Evolutionary conservation across 139 green algal species (phyloP), one percentile per base, ranked within the genome.

Genomic region (Tetradesmus lagerheimii): DNA sequence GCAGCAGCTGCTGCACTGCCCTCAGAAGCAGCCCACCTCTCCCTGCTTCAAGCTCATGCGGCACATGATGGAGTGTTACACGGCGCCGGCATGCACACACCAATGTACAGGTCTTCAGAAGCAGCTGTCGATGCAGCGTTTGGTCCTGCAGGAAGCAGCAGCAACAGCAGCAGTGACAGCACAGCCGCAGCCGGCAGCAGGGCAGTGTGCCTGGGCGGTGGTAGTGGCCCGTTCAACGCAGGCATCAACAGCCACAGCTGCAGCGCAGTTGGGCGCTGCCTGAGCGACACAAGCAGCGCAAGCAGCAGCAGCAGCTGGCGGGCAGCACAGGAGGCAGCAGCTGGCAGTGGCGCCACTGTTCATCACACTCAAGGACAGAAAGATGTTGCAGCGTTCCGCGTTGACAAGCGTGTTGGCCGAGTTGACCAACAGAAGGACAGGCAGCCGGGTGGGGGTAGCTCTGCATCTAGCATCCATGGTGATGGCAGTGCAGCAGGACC

Each of bases 201-300:
- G 4, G 11, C 38, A 50, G 34, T 67, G 20, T 75, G 27, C 67
- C 38, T 16, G 9, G 9, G n/a, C 37, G 39, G 78, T 23, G 87
- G 78, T 62, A 67, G 79, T 47, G 85, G 85, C 16, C 62, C 62
- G 0, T 78, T 78, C 41, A 89, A 67, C 23, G 41, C 62, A 47
- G 85, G 85, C 43, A 89, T 78, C 67, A 89, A 79, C 11, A 84
- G 78, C 38, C 64, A 34, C 38, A 64, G 76, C 76, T 35, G 78
- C 78, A 84, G 78, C 1, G 78, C 34, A 31, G 78, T 38, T 38
- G 38, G 39, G 5, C 2, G 35, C 14, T 16, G 16, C n/a, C 67
- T 39, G n/a, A 81, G 74, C n/a, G 74, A 81, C 74, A 53, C 38
- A 5, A 29, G 38, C 77, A 83, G 39, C 8, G 37, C 67, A 25